A percentile compares a stretch with the other conserved stretches of the same genome.
Evolutionary conservation across 192 early-diverging fungal species (phyloP).

Genomic region (Backusella luteola): DNA sequence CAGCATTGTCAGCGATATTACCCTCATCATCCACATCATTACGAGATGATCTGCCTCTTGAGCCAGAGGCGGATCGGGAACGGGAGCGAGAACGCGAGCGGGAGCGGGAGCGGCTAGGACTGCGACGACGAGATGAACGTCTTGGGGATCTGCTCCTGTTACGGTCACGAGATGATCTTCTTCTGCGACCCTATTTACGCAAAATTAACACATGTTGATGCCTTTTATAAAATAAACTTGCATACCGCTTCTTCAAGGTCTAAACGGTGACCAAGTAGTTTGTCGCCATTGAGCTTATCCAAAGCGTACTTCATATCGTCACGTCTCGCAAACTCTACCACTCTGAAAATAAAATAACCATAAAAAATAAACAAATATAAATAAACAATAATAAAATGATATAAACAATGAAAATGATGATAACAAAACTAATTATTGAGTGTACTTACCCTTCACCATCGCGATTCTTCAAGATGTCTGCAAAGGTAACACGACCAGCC

Average conservation of each 20-base stretch:
- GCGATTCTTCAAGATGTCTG: conserved; percentile 82
- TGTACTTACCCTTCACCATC: conserved; percentile 77
- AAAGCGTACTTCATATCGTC: conserved; percentile 86
- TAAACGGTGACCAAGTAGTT: conserved; percentile 65
- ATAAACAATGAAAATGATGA: not conserved
- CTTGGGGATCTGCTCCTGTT: conserved; percentile 33
- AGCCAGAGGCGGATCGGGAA: conserved; percentile 42
- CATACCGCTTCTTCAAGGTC: conserved; percentile 63
- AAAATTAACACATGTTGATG: not conserved
- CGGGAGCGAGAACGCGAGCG: conserved; percentile 24
- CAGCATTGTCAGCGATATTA: not conserved
- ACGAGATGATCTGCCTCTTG: conserved; percentile 38
- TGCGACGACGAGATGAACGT: conserved; percentile 43
- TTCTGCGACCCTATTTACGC: conserved; percentile 3
- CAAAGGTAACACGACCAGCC: conserved; percentile 94
- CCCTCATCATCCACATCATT: conserved; percentile 8
- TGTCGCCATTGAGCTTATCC: conserved; percentile 75
- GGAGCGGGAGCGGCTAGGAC: conserved; percentile 37
- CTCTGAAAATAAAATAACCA: conserved; percentile 45
- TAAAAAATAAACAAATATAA: not conserved
- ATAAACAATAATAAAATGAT: not conserved
- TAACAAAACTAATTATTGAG: not conserved
- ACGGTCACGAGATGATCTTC: conserved; percentile 14
- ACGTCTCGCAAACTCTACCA: conserved; percentile 85
- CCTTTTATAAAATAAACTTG: not conserved